A percentile compares a stretch with the other conserved stretches of the same genome.
Evolutionary conservation across 2,329 filamentous ascomycete species (phyloP).

Genomic region (Nemania sp.): DNA sequence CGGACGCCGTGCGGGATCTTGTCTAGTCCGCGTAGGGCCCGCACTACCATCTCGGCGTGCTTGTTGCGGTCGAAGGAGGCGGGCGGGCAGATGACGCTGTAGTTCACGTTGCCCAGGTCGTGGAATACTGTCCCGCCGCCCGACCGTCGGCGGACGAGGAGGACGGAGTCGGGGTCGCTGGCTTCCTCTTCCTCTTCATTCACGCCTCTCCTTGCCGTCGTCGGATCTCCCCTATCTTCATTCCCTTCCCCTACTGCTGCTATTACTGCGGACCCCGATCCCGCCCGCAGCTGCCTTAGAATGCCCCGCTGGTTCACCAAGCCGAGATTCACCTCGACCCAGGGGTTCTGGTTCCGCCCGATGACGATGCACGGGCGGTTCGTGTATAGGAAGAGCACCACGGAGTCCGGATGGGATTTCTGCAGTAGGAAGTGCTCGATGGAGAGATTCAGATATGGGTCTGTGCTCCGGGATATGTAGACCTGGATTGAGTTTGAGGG

Average conservation of each 20-base stretch:
- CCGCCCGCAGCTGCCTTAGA: constrained; percentile 22
- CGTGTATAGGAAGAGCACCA: constrained; percentile 86
- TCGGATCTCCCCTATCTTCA: neutral
- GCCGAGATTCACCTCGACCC: constrained; percentile 86
- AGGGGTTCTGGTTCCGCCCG: constrained; percentile 97
- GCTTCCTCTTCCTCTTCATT: constrained; percentile 38
- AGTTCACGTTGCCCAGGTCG: constrained; percentile 93
- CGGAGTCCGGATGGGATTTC: constrained; percentile 76
- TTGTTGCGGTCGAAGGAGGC: constrained; percentile 82
- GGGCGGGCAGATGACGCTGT: constrained; percentile 87
- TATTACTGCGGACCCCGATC: neutral
- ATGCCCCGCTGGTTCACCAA: constrained; percentile 59
- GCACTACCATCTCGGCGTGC: constrained; percentile 92
- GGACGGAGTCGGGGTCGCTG: constrained; percentile 52
- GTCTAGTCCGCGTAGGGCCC: constrained; percentile 75
- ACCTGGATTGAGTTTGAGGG: constrained; percentile 69
- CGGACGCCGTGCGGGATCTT: constrained; percentile 63
- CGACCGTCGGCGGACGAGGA: constrained; percentile 83
- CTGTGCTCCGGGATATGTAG: constrained; percentile 75
- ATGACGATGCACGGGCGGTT: constrained; percentile 91
- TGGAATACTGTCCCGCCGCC: constrained; percentile 96
- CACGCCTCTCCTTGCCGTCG: constrained; percentile 28
- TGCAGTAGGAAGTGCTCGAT: constrained; percentile 92
- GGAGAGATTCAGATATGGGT: constrained; percentile 91
- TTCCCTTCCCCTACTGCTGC: neutral